These are phyloP conservation scores for Phytophthora sojae DNA, from an alignment of 352 stramenopile species.

Conservation along the genomic window DNA sequence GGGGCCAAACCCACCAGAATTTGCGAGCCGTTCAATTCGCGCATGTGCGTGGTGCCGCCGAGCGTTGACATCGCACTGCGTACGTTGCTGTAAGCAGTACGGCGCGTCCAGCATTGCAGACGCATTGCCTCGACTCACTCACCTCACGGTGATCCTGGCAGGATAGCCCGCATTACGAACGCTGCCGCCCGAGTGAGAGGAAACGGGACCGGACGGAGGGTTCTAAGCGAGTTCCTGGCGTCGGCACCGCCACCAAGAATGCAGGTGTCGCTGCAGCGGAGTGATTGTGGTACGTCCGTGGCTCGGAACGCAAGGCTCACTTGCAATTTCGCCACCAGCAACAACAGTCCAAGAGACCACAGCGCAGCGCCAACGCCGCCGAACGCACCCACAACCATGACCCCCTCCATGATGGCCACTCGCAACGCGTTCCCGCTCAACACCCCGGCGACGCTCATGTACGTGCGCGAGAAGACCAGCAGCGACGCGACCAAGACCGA, in stretches of 20 bases:
- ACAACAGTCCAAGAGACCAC: background rate
- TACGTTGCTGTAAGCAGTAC: background rate
- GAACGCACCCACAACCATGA: constrained; percentile 10
- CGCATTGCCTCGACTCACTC: background rate
- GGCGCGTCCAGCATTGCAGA: background rate
- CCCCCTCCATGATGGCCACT: constrained; percentile 1
- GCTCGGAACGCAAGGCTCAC: constrained; percentile 60
- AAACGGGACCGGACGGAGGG: background rate
- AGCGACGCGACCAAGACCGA: background rate
- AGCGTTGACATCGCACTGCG: too few relatives aligned
- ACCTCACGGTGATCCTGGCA: background rate
- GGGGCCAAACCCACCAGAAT: too few relatives aligned
- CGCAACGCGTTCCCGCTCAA: constrained; percentile 28
- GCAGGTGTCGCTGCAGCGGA: constrained; percentile 59
- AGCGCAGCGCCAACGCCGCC: too few relatives aligned
- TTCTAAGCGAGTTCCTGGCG: constrained; percentile 1
- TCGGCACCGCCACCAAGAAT: constrained; percentile 43
- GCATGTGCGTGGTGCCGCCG: too few relatives aligned
- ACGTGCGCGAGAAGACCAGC: constrained; percentile 21
- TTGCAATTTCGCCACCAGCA: constrained; percentile 40
- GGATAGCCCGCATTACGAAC: background rate
- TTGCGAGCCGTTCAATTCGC: too few relatives aligned
- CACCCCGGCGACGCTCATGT: constrained; percentile 21
- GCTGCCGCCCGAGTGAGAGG: background rate
- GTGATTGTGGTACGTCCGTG: constrained; percentile 30